Percentiles rank a stretch among this genome's conserved stretches.
Conservation (phyloP, 1,284 basidiomycete species). For the Rhizoctonia solani region DNA sequence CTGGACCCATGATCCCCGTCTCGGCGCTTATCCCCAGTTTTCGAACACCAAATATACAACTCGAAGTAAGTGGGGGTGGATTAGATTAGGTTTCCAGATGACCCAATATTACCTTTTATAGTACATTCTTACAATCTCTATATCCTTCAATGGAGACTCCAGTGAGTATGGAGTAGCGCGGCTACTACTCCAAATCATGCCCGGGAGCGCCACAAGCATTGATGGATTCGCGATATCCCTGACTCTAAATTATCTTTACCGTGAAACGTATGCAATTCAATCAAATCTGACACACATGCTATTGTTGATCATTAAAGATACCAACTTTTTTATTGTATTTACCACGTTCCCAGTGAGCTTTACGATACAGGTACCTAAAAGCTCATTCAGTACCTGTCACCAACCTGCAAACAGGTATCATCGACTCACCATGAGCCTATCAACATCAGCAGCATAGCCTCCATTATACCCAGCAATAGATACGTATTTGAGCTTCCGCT, state of each 20-base stretch:
- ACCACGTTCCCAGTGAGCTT: neutral
- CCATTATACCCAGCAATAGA: conserved; percentile 25
- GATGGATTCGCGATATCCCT: neutral
- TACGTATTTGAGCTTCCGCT: conserved; percentile 37
- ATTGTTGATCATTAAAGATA: neutral
- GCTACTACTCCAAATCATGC: conserved; percentile 5
- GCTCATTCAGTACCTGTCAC: neutral
- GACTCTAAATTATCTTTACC: neutral
- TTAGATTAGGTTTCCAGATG: neutral
- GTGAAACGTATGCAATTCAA: neutral
- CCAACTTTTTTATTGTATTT: neutral
- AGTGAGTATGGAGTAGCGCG: neutral
- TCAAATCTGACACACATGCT: neutral
- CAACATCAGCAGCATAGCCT: conserved; percentile 35
- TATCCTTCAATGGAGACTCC: neutral
- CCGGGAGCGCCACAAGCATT: neutral
- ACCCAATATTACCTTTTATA: neutral
- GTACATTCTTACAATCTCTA: neutral
- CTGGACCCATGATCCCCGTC: neutral
- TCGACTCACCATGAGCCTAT: conserved; percentile 37
- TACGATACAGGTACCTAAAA: neutral
- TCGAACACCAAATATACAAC: conserved; percentile 12
- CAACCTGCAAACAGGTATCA: neutral
- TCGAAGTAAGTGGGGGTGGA: neutral
- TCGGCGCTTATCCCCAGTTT: neutral